Conservation (phyloP, 805 yeast species). For the Myxozyma neotropica region DNA sequence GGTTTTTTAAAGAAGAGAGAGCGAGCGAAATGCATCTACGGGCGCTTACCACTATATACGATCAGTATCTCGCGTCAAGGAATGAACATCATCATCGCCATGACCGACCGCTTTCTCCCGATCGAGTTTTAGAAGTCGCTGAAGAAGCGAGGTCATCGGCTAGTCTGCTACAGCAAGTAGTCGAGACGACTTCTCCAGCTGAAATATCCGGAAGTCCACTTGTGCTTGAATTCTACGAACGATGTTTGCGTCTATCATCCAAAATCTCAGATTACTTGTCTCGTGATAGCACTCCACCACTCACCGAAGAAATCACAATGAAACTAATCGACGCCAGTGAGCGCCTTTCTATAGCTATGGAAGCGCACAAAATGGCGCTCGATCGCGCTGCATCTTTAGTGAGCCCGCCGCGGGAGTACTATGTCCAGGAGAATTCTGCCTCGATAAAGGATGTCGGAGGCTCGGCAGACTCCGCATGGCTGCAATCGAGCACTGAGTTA, state of each 20-base stretch:
- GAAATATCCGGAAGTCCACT: slow-evolving; percentile 26
- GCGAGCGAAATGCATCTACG: not conserved
- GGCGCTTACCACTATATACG: slow-evolving; percentile 1
- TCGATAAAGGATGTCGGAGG: not conserved
- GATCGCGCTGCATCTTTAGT: slow-evolving; percentile 24
- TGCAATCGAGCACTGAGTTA: too few species aligned
- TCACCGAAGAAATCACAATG: slow-evolving; percentile 12
- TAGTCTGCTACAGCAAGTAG: slow-evolving; percentile 19
- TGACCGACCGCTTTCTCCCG: too few species aligned
- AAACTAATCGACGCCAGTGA: slow-evolving; percentile 21
- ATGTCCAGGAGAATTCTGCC: not conserved
- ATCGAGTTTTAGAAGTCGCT: not conserved
- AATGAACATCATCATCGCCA: too few species aligned
- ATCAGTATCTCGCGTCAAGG: not conserved
- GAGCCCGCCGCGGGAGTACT: slow-evolving; percentile 30
- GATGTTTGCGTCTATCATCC: slow-evolving; percentile 20
- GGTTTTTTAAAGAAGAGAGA: not conserved
- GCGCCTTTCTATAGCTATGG: slow-evolving; percentile 11
- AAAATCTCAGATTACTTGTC: slow-evolving; percentile 13
- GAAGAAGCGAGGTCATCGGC: slow-evolving; percentile 25
- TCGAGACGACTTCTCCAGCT: slow-evolving; percentile 21
- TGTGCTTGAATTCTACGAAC: slow-evolving; percentile 29
- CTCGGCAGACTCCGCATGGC: not conserved
- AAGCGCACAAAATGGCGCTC: slow-evolving; percentile 21
- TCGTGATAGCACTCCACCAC: slow-evolving; percentile 9